phyloP scores from a whole-genome alignment of 1,284 basidiomycete genomes.

The Gomphus bonarii region DNA sequence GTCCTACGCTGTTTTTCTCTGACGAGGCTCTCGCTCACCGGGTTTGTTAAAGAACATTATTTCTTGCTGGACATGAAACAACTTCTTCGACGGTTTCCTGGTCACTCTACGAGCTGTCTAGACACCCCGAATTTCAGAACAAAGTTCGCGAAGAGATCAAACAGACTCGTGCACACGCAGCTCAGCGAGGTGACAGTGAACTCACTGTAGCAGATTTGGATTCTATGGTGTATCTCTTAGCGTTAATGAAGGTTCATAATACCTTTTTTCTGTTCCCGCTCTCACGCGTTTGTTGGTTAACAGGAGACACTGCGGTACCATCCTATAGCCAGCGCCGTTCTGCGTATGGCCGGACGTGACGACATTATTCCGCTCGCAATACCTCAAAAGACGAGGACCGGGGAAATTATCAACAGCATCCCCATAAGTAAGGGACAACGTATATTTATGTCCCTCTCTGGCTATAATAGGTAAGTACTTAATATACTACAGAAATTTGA shows the following conservation, averaged over 20 bases:
- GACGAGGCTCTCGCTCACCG: too few relatives aligned
- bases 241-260: neutral
- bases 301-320: slow-evolving; percentile 33
- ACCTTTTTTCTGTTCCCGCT: neutral
- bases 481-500: too few relatives aligned
- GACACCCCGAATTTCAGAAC: slow-evolving; percentile 18
- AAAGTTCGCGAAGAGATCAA: slow-evolving; percentile 18
- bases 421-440: slow-evolving; percentile 29
- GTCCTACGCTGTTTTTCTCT: too few relatives aligned
- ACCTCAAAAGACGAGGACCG: slow-evolving; percentile 25
- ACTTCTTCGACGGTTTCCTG: neutral
- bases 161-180: neutral
- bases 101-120: slow-evolving; percentile 20
- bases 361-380: slow-evolving; percentile 34
- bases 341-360: slow-evolving; percentile 28
- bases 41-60: neutral
- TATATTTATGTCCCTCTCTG: slow-evolving; percentile 20
- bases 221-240: neutral
- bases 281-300: slow-evolving; percentile 12
- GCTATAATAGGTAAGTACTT: slow-evolving; percentile 12
- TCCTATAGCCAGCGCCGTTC: slow-evolving; percentile 28
- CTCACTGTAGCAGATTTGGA: neutral
- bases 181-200: neutral
- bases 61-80: neutral
- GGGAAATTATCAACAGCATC: slow-evolving; percentile 23